Percentiles rank a stretch among this genome's conserved stretches.
phyloP scores from a whole-genome alignment of 768 basidiomycete species.

The Russula dissimulans region DNA sequence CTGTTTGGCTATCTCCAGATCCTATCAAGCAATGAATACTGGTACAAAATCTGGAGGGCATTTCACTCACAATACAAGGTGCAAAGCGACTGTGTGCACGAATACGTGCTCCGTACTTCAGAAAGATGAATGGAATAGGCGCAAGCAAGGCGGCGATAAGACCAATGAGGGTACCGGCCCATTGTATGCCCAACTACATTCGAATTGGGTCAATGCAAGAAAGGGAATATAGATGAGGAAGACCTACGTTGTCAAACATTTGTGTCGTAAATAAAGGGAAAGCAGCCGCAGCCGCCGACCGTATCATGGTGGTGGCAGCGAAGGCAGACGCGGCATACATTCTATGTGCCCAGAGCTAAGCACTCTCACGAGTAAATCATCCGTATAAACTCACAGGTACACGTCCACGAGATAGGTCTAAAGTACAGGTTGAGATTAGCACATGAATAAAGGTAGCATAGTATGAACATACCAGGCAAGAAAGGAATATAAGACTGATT shows the following conservation, averaged over 20 bases:
- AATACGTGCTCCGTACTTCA: constrained; percentile 24
- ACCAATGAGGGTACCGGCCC: constrained; percentile 30
- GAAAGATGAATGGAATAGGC: constrained; percentile 32
- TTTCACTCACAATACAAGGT: constrained; percentile 1
- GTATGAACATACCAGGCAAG: constrained; percentile 36
- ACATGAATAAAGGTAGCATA: neutral
- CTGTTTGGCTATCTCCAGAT: constrained; percentile 9
- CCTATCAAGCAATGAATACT: neutral
- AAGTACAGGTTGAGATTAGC: neutral
- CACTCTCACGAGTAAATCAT: neutral
- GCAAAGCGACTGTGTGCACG: constrained; percentile 8
- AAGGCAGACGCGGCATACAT: constrained; percentile 46
- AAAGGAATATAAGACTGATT: constrained; percentile 44
- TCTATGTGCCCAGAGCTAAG: neutral
- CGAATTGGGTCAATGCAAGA: neutral
- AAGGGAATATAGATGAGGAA: constrained; percentile 21
- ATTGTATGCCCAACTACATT: constrained; percentile 18
- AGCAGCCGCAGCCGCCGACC: constrained; percentile 46
- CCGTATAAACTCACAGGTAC: constrained; percentile 28
- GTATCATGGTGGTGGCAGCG: constrained; percentile 49
- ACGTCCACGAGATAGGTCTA: constrained; percentile 51
- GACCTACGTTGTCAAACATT: constrained; percentile 39
- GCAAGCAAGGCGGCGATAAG: constrained; percentile 27
- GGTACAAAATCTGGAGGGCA: neutral
- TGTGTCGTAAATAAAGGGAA: constrained; percentile 62